Evolutionary conservation across 345 rosid genomes (phyloP), one percentile per base, ranked within the genome.

Genomic region (Ceriops zippeliana): DNA sequence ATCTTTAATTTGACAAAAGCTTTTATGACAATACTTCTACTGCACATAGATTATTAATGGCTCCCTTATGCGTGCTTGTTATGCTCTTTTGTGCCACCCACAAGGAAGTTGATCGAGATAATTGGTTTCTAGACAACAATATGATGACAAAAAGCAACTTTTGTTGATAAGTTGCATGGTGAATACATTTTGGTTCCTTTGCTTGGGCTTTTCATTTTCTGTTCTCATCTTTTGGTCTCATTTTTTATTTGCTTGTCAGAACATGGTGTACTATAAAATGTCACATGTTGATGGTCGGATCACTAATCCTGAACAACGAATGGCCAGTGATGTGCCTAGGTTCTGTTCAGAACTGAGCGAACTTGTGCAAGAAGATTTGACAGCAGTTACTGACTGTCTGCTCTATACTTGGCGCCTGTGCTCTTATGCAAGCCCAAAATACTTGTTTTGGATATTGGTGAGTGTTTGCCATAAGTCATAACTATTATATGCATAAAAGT

Each of bases 391-490:
- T 10, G 99, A 95, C 75, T 87, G 91, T 51, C 75, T 95, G 46
- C 83, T 95, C 61, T 95, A 95, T 75, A 87, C 98, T 37, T 95
- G 98, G 98, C 89, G 96, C 63, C 82, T 95, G 5, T 90, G 98
- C 74, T 92, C 99, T 71, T 95, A 92, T 79, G 87, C 98, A 52
- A 92, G 99, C 80, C 99, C 98, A 31, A 92, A 90, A 84, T 95
- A 95, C 76, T 76, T 95, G 58, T 79, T 95, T 67, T 90, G 96
- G 96, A 95, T 95, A 73, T 69, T 90, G 98, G 97, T 95, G 86
- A 78, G 38, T 78, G 68, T 72, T 70, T 58, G 8, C 61, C 27
- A 56, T 56, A 21, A 21, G 16, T 65, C 27, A 24, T 56, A 21
- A 9, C 59, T 3, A 56, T 56, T 5, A 13, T 42, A 42, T 42